Conservation (phyloP, 2,329 filamentous ascomycete species). For the Sporothrix inflata region DNA sequence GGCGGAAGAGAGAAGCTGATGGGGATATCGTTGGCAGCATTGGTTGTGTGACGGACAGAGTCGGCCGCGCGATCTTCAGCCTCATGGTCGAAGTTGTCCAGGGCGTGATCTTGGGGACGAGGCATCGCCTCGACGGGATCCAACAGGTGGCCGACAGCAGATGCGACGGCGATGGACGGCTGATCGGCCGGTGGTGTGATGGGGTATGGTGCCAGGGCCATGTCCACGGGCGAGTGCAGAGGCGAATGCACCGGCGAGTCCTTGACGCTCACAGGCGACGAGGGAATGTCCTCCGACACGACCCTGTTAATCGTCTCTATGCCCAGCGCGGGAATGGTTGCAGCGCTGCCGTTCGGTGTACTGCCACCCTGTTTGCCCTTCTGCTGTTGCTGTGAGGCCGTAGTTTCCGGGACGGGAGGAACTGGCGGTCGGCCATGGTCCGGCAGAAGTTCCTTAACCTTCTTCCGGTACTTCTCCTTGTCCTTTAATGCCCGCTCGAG, state of each 20-base stretch:
- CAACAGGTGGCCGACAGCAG: slow-evolving; percentile 56
- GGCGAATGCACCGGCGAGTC: slow-evolving; percentile 41
- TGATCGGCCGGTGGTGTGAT: slow-evolving; percentile 65
- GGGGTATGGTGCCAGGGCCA: slow-evolving; percentile 64
- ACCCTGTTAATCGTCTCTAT: background rate
- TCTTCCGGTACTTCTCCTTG: slow-evolving; percentile 90
- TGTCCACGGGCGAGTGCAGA: slow-evolving; percentile 53
- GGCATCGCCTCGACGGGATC: slow-evolving; percentile 63
- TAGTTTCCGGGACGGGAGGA: slow-evolving; percentile 28
- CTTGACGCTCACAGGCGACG: slow-evolving; percentile 22
- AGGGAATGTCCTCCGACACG: background rate
- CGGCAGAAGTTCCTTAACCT: slow-evolving; percentile 74
- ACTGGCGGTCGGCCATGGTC: slow-evolving; percentile 35
- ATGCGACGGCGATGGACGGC: slow-evolving; percentile 43
- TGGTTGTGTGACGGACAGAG: slow-evolving; percentile 50
- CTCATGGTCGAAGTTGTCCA: slow-evolving; percentile 60
- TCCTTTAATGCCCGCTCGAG: slow-evolving; percentile 88
- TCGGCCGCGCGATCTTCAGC: slow-evolving; percentile 55
- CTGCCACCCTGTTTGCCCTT: background rate
- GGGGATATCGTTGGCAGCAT: slow-evolving; percentile 52
- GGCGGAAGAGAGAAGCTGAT: slow-evolving; percentile 58
- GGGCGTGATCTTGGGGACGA: slow-evolving; percentile 61
- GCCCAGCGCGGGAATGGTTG: background rate
- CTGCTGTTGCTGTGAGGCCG: background rate
- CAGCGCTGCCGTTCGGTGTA: background rate